Base-by-base conservation (phyloP, 768 basidiomycete species). In the Tylopilus rubrobrunneus region DNA sequence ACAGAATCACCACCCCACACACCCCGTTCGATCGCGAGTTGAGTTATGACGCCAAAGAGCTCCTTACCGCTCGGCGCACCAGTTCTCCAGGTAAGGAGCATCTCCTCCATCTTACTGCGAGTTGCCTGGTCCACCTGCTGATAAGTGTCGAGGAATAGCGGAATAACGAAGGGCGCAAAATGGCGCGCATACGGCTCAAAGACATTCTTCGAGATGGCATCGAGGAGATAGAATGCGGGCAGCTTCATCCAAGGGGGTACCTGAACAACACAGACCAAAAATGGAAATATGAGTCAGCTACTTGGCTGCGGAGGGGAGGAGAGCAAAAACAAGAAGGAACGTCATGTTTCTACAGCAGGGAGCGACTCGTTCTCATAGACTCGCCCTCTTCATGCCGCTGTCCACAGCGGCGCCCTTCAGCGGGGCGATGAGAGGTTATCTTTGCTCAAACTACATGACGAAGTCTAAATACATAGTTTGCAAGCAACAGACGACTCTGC, bases 181-280 rank as follows among this genome's bases (percentile, higher is more conserved):
- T 86, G 81, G 56, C 84, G 83, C 29, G 91, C 89, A 73, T 98
- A 98, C 21, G 95, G 95, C 27, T 91, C 84, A 59, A 85, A 95
- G 33, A 95, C 85, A 74, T 98, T 98, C 71, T 99, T 99, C 51
- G 91, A 91, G 55, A 99, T 93, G 14, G 95, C 95, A 67, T 98
- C 97, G 66, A 99, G 78, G 7, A 98, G 81, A 67, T 98, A 99
- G 63, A 98, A 93, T 0, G 89, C 81, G 1, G 97, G 96, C 8
- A 99, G 77, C 73, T 97, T 95, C 79, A 90, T 87, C 77, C 84
- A 87, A 21, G 88, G 83, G 19, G 86, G 85, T 12, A 93, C 92
- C 96, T 98, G 73, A 66, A 66, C 36, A 54, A 55, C 55, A 41
- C 33, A 44, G 64, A 47, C 62, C 58, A 56, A 58, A 61, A 72